These are phyloP conservation scores for Moesziomyces aphidis DNA, from an alignment of 1,284 basidiomycete species.

Conservation along the genomic window DNA sequence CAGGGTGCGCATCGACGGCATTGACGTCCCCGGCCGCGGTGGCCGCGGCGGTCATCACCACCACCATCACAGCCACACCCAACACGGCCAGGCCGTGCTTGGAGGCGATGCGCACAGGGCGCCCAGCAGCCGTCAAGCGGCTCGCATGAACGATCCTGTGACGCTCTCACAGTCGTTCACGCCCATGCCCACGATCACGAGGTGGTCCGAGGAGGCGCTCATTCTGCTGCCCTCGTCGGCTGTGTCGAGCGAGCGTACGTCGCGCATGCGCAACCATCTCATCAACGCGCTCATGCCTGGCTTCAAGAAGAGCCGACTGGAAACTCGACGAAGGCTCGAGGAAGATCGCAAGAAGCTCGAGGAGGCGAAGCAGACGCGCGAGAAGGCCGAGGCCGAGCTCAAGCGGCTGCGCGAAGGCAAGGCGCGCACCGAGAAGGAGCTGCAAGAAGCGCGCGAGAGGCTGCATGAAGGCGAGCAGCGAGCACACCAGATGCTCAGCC, in stretches of 20 bases:
- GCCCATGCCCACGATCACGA: slow-evolving; percentile 83
- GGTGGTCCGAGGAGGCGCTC: slow-evolving; percentile 90
- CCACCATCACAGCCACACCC: slow-evolving; percentile 34
- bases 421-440: slow-evolving; percentile 52
- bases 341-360: slow-evolving; percentile 64
- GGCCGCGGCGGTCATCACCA: slow-evolving; percentile 22
- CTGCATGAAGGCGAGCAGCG: slow-evolving; percentile 61
- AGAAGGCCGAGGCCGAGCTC: slow-evolving; percentile 48
- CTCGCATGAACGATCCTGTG: slow-evolving; percentile 50
- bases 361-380: slow-evolving; percentile 68
- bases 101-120: slow-evolving; percentile 28
- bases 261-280: slow-evolving; percentile 79
- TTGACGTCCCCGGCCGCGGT: slow-evolving; percentile 23
- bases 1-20: slow-evolving; percentile 55
- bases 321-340: slow-evolving; percentile 67
- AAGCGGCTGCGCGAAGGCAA: slow-evolving; percentile 37
- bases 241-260: slow-evolving; percentile 77
- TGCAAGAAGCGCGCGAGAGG: slow-evolving; percentile 55
- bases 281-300: slow-evolving; percentile 83
- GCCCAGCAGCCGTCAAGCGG: slow-evolving; percentile 30
- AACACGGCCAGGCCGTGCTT: slow-evolving; percentile 32
- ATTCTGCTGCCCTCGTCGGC: slow-evolving; percentile 77
- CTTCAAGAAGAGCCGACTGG: slow-evolving; percentile 33
- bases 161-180: slow-evolving; percentile 68
- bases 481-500: slow-evolving; percentile 60